Evolutionary conservation across 140 eudicot species (phyloP).

Genomic region (Cichorium intybus): DNA sequence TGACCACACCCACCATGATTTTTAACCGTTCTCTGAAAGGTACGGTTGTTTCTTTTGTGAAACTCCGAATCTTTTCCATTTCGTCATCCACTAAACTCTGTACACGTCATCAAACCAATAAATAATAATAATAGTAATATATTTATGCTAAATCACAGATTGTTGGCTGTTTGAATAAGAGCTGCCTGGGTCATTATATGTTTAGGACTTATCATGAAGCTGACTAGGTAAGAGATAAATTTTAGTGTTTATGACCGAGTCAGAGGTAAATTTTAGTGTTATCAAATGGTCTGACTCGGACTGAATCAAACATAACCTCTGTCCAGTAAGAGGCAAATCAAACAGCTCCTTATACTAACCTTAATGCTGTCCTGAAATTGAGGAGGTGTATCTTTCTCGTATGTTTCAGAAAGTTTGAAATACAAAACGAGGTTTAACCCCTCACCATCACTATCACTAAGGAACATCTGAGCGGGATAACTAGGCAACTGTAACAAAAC

Average conservation of each 20-base stretch:
- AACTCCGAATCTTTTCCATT: conserved; percentile 67
- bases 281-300: too few species aligned
- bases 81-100: conserved; percentile 78
- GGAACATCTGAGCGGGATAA: conserved; percentile 76
- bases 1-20: conserved; percentile 83
- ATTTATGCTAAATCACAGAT: too few species aligned
- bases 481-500: conserved; percentile 63
- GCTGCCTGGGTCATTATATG: too few species aligned
- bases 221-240: too few species aligned
- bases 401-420: conserved; percentile 66
- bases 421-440: conserved; percentile 87
- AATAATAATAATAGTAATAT: too few species aligned
- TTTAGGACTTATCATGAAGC: too few species aligned
- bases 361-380: conserved; percentile 64
- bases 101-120: neutral
- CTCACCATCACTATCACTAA: conserved; percentile 85
- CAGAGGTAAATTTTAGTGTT: too few species aligned
- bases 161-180: too few species aligned
- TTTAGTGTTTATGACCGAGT: too few species aligned
- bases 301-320: too few species aligned
- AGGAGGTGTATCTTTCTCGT: conserved; percentile 53
- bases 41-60: conserved; percentile 59
- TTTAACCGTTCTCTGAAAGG: conserved; percentile 85
- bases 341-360: conserved; percentile 51
- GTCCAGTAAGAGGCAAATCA: too few species aligned